These are phyloP conservation scores for Verticillium albo-atrum DNA, from an alignment of 2,329 filamentous ascomycete species.

Conservation along the genomic window DNA sequence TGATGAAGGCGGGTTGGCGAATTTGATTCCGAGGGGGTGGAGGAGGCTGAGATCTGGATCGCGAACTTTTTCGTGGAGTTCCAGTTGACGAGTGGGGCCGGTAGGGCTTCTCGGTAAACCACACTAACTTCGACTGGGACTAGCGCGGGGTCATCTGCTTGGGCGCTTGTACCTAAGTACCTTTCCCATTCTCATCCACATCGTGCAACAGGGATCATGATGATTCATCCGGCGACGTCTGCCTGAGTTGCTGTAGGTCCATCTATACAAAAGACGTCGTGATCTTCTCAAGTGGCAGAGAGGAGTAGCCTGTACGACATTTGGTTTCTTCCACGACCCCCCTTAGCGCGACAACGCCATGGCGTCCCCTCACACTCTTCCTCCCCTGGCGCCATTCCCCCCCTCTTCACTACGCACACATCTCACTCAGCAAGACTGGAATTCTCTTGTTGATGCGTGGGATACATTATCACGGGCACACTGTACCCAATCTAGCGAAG, in stretches of 20 bases:
- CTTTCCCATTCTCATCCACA: not conserved
- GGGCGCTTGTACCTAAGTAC: not conserved
- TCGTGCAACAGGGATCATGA: slow-evolving; percentile 10
- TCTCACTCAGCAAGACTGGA: slow-evolving; percentile 70
- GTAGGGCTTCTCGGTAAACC: slow-evolving; percentile 11
- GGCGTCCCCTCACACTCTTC: slow-evolving; percentile 41
- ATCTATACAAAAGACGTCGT: not conserved
- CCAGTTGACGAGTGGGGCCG: not conserved
- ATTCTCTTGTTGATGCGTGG: slow-evolving; percentile 74
- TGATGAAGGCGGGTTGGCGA: slow-evolving; percentile 57
- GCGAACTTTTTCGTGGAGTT: slow-evolving; percentile 15
- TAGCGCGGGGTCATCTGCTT: not conserved
- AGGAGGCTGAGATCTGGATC: slow-evolving; percentile 1
- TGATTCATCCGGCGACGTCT: slow-evolving; percentile 36
- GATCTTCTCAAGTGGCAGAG: not conserved
- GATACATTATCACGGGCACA: slow-evolving; percentile 61
- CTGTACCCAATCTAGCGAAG: slow-evolving; percentile 50
- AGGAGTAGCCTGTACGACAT: not conserved
- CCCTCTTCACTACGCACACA: slow-evolving; percentile 60
- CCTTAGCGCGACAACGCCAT: slow-evolving; percentile 21
- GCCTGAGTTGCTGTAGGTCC: not conserved
- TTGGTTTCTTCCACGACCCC: not conserved
- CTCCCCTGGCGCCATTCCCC: slow-evolving; percentile 75
- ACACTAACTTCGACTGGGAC: not conserved
- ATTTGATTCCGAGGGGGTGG: not conserved